These are phyloP conservation scores for Pleurotus tuber-regium DNA, from an alignment of 768 basidiomycete species.

Conservation along the genomic window DNA sequence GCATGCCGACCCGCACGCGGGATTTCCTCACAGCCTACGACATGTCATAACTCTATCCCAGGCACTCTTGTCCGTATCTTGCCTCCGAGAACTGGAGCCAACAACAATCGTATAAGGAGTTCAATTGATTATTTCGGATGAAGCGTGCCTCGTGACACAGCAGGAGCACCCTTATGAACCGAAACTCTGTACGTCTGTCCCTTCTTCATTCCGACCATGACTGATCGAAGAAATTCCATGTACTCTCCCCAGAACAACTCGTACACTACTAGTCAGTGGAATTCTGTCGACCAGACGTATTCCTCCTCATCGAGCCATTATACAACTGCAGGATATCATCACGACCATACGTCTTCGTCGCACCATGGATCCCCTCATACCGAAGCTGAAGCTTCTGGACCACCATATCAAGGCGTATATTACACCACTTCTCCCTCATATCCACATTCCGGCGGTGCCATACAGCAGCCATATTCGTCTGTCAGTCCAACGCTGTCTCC, in stretches of 20 bases:
- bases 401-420: conserved; percentile 21
- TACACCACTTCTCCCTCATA: conserved; percentile 15
- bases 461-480: conserved; percentile 20
- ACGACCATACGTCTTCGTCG: neutral
- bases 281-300: conserved; percentile 25
- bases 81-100: conserved; percentile 10
- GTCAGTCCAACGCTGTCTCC: conserved; percentile 25
- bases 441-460: conserved; percentile 6
- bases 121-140: conserved; percentile 11
- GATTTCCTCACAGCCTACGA: conserved; percentile 8
- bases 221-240: conserved; percentile 14
- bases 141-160: conserved; percentile 12
- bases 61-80: conserved; percentile 3
- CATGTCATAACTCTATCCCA: conserved; percentile 8
- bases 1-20: conserved; percentile 9
- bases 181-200: neutral
- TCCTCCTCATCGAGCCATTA: conserved; percentile 11
- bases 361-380: conserved; percentile 5
- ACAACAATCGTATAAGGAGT: conserved; percentile 8
- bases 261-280: conserved; percentile 36
- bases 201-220: conserved; percentile 12
- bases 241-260: conserved; percentile 24
- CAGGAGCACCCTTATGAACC: conserved; percentile 15
- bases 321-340: conserved; percentile 17
- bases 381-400: conserved; percentile 1